phyloP scores from a whole-genome alignment of 768 basidiomycete species.

The Lactarius vividus region DNA sequence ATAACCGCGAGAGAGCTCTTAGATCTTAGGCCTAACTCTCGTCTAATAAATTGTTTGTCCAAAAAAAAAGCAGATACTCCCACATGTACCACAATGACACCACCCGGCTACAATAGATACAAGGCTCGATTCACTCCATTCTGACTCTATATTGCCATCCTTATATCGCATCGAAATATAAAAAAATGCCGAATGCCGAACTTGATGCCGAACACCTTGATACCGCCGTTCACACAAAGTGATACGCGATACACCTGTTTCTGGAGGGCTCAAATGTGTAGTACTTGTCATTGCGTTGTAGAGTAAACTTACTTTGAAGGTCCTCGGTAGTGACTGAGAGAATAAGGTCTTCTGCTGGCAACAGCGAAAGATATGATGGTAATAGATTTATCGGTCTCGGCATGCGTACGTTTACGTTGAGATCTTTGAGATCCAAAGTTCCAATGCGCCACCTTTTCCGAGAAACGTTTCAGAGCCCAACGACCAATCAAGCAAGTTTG shows the following conservation, averaged over 20 bases:
- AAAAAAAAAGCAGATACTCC: slow-evolving; percentile 25
- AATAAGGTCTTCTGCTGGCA: slow-evolving; percentile 23
- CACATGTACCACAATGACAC: slow-evolving; percentile 79
- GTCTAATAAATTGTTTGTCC: too few species aligned
- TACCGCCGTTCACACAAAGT: slow-evolving; percentile 89
- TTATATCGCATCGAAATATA: slow-evolving; percentile 61
- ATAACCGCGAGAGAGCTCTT: too few species aligned
- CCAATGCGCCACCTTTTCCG: slow-evolving; percentile 73
- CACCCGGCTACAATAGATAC: slow-evolving; percentile 71
- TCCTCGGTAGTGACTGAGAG: slow-evolving; percentile 21
- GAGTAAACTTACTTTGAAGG: slow-evolving; percentile 16
- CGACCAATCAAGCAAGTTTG: not conserved
- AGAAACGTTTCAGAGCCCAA: not conserved
- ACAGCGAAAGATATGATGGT: slow-evolving; percentile 39
- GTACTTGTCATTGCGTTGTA: slow-evolving; percentile 36
- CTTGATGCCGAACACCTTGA: slow-evolving; percentile 79
- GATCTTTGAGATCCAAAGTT: slow-evolving; percentile 48
- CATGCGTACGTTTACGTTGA: slow-evolving; percentile 40
- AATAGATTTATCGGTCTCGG: slow-evolving; percentile 45
- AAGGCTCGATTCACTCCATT: slow-evolving; percentile 19
- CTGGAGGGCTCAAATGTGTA: slow-evolving; percentile 52
- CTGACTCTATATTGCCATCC: slow-evolving; percentile 43
- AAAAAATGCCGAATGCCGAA: slow-evolving; percentile 76
- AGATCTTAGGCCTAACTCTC: too few species aligned
- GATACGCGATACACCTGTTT: slow-evolving; percentile 55